Conservation (phyloP, 345 rosid genomes). For the Eucalyptus shirleyi region DNA sequence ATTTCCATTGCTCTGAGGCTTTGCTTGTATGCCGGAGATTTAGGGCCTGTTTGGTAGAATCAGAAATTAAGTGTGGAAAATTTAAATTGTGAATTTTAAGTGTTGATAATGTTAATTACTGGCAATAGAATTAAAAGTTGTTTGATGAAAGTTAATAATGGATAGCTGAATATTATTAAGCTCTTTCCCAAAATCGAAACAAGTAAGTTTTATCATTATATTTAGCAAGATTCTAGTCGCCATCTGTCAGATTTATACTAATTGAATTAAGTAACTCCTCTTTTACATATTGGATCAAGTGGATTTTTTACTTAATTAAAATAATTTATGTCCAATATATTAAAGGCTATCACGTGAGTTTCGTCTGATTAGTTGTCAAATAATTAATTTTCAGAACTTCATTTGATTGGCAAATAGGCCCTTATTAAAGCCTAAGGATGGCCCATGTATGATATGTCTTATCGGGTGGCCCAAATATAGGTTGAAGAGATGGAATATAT, state of each 20-base stretch:
- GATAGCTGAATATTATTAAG: background rate
- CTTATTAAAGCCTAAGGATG: background rate
- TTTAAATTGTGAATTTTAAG: background rate
- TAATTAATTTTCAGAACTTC: background rate
- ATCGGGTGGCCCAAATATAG: background rate
- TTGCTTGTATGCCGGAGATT: background rate
- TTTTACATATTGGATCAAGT: background rate
- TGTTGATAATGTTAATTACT: background rate
- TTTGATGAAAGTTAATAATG: background rate
- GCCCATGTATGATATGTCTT: background rate
- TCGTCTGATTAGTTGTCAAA: background rate
- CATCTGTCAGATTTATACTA: background rate
- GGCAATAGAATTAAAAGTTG: background rate
- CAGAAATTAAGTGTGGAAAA: background rate
- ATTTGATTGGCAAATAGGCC: background rate
- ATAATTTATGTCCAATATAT: background rate
- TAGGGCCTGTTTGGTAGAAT: background rate
- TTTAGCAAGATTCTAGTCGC: background rate
- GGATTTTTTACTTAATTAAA: background rate
- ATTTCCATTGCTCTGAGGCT: background rate
- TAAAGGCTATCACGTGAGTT: background rate
- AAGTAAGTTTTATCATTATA: background rate
- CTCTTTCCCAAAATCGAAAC: background rate
- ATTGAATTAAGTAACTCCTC: background rate
- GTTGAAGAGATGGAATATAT: background rate